These are phyloP conservation scores for Claviceps pazoutovae DNA, from an alignment of 2,329 filamentous ascomycete genomes.

Conservation along the genomic window DNA sequence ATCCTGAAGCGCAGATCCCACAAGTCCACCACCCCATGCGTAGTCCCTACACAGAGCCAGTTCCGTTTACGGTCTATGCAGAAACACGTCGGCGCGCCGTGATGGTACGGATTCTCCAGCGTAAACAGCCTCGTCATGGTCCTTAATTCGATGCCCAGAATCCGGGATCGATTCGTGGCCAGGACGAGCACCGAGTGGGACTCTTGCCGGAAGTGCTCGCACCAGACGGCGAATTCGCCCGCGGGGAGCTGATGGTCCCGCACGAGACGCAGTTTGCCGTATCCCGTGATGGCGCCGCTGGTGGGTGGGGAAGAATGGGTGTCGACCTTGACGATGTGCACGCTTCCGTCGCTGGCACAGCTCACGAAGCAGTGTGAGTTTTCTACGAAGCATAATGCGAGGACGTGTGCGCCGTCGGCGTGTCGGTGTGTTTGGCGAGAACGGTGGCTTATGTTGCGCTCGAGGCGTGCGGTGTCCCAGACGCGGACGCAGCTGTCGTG, in stretches of 20 bases:
- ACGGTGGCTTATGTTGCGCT: constrained; percentile 79
- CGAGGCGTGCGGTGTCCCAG: constrained; percentile 82
- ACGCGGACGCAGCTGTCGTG: constrained; percentile 84
- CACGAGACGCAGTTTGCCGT: constrained; percentile 62
- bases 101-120: constrained; percentile 76
- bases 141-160: constrained; percentile 74
- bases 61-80: constrained; percentile 74
- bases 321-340: constrained; percentile 78
- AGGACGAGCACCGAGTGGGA: constrained; percentile 69
- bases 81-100: constrained; percentile 85
- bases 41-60: constrained; percentile 85
- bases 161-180: constrained; percentile 71
- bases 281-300: constrained; percentile 43
- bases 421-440: constrained; percentile 79
- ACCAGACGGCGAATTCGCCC: constrained; percentile 73
- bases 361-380: constrained; percentile 89
- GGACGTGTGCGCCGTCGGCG: constrained; percentile 54
- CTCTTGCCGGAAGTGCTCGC: constrained; percentile 80
- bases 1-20: constrained; percentile 96
- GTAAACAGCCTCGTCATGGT: constrained; percentile 72
- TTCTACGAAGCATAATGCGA: constrained; percentile 80
- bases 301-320: constrained; percentile 21
- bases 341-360: constrained; percentile 76
- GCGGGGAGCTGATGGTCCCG: constrained; percentile 66
- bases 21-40: constrained; percentile 80